A percentile compares a stretch with the other conserved stretches of the same genome.
phyloP scores from a whole-genome alignment of 176 grass and related monocot species.

The Aegilops speltoides region DNA sequence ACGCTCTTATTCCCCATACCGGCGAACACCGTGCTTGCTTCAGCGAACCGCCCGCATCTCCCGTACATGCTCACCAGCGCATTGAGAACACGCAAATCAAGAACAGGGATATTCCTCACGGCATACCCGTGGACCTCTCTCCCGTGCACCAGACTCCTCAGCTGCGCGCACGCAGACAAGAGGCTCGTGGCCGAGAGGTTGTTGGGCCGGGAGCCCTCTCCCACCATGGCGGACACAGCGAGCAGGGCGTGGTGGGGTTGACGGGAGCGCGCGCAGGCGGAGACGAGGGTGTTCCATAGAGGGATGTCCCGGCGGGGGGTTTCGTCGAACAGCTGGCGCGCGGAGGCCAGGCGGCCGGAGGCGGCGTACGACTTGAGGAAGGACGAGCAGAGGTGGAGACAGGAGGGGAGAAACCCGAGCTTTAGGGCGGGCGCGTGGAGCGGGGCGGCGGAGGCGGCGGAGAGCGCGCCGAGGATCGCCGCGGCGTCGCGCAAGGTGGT shows the following conservation, averaged over 20 bases:
- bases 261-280: constrained; percentile 20
- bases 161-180: constrained; percentile 35
- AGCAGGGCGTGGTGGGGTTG: constrained; percentile 13
- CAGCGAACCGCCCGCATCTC: constrained; percentile 6
- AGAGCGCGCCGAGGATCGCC: constrained; percentile 23
- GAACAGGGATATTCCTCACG: constrained; percentile 9
- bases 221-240: constrained; percentile 21
- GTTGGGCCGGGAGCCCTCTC: constrained; percentile 24
- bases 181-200: constrained; percentile 37
- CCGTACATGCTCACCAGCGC: constrained; percentile 54
- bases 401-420: constrained; percentile 13
- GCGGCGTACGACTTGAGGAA: constrained; percentile 28
- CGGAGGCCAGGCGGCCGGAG: constrained; percentile 24
- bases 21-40: constrained; percentile 25
- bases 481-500: constrained; percentile 24
- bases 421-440: constrained; percentile 28
- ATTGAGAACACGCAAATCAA: constrained; percentile 43
- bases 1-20: constrained; percentile 20
- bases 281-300: constrained; percentile 57
- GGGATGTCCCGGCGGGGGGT: constrained; percentile 37
- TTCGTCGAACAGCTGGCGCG: constrained; percentile 51
- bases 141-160: constrained; percentile 35
- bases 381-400: constrained; percentile 37
- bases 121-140: constrained; percentile 46
- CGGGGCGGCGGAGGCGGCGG: not conserved